Conservation (phyloP, 108 stramenopile genomes). For the Skeletonema costatum region DNA sequence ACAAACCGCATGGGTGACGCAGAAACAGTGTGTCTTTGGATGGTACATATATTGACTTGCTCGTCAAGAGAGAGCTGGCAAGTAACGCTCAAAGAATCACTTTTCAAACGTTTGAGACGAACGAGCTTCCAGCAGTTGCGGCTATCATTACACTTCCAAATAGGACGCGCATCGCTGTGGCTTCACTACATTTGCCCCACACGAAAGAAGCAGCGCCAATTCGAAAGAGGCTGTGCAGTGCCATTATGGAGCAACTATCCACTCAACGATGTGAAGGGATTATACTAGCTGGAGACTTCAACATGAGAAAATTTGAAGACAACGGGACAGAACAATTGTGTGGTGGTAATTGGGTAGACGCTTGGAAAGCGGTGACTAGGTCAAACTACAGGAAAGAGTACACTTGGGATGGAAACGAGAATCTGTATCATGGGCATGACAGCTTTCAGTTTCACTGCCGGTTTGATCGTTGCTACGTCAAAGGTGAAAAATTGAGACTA, state of each 20-base stretch:
- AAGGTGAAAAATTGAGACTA: slow-evolving; percentile 1
- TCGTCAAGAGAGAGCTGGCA: background rate
- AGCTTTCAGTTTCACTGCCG: slow-evolving; percentile 10
- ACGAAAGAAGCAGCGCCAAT: slow-evolving; percentile 21
- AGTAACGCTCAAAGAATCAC: background rate
- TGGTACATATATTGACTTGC: slow-evolving; percentile 10
- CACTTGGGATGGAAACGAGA: slow-evolving; percentile 18
- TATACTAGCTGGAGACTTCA: slow-evolving; percentile 22
- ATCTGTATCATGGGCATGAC: slow-evolving; percentile 23
- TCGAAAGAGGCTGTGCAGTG: slow-evolving; percentile 5
- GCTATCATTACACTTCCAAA: slow-evolving; percentile 7
- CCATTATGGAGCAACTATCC: slow-evolving; percentile 3
- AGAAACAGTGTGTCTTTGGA: too few species aligned
- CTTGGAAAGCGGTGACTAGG: slow-evolving; percentile 18
- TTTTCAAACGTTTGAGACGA: background rate
- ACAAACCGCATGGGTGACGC: background rate
- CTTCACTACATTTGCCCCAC: slow-evolving; percentile 20
- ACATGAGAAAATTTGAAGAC: slow-evolving; percentile 31
- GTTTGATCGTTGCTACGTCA: slow-evolving; percentile 29
- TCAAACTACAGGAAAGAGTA: background rate
- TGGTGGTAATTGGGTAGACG: slow-evolving; percentile 21
- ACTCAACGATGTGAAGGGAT: background rate
- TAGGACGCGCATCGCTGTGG: slow-evolving; percentile 16
- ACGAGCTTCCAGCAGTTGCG: slow-evolving; percentile 8
- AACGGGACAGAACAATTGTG: background rate